Percentiles rank a stretch among this genome's conserved stretches.
phyloP scores from a whole-genome alignment of 169 alveolate genomes.

The Cryptosporidium ubiquitum region DNA sequence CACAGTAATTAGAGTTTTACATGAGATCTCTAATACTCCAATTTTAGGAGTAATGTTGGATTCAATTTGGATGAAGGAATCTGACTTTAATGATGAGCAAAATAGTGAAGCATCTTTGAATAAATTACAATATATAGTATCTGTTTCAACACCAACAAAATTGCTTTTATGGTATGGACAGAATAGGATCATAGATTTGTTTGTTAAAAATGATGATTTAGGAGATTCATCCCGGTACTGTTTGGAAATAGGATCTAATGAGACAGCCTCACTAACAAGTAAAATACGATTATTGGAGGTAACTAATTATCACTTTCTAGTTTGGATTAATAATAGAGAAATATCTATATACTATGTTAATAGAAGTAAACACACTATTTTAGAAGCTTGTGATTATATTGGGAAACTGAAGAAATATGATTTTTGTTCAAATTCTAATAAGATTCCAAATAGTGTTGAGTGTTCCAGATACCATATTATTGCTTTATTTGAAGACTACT shows the following conservation, averaged over 20 bases:
- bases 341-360: slow-evolving; percentile 24
- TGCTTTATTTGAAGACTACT: slow-evolving; percentile 26
- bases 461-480: slow-evolving; percentile 66
- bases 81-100: not conserved
- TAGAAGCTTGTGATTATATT: not conserved
- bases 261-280: not conserved
- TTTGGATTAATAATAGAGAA: slow-evolving; percentile 29
- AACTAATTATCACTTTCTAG: slow-evolving; percentile 5
- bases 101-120: not conserved
- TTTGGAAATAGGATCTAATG: slow-evolving; percentile 8
- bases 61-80: not conserved
- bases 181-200: slow-evolving; percentile 49
- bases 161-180: slow-evolving; percentile 68
- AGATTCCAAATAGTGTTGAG: slow-evolving; percentile 51
- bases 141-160: slow-evolving; percentile 41
- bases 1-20: slow-evolving; percentile 24
- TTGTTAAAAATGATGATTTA: slow-evolving; percentile 25
- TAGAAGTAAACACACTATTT: not conserved
- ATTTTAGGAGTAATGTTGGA: slow-evolving; percentile 33
- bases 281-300: slow-evolving; percentile 50
- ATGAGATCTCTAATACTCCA: slow-evolving; percentile 39
- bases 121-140: slow-evolving; percentile 15
- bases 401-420: slow-evolving; percentile 20
- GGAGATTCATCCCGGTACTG: slow-evolving; percentile 9
- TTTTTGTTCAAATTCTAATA: not conserved